phyloP scores from a whole-genome alignment of 305 asterid species.

The Plantago coronopus region DNA sequence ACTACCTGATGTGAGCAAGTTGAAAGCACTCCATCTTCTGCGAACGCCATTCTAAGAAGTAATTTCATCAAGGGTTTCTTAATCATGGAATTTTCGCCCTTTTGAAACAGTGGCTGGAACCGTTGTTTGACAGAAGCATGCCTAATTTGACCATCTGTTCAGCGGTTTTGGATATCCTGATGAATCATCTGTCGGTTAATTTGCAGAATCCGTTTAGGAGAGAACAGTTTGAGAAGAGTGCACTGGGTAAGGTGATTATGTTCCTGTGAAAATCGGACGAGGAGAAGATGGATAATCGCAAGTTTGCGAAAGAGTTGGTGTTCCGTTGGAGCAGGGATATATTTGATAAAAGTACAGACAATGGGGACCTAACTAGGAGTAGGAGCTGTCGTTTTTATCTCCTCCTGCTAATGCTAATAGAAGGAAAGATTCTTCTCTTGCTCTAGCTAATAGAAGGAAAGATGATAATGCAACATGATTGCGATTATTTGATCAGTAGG shows the following conservation, averaged over 20 bases:
- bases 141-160: constrained; percentile 81
- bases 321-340: constrained; percentile 56
- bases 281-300: constrained; percentile 79
- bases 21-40: constrained; percentile 73
- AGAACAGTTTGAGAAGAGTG: constrained; percentile 82
- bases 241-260: constrained; percentile 91
- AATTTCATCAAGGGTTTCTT: constrained; percentile 75
- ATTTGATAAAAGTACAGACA: not conserved
- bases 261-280: constrained; percentile 72
- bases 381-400: too few species aligned
- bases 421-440: too few species aligned
- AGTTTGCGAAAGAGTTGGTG: constrained; percentile 91
- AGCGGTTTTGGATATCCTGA: constrained; percentile 14
- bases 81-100: constrained; percentile 22
- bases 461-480: constrained; percentile 21
- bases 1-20: constrained; percentile 78
- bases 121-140: constrained; percentile 93
- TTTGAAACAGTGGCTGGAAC: constrained; percentile 89
- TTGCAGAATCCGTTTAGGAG: constrained; percentile 66
- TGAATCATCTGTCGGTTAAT: constrained; percentile 84
- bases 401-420: too few species aligned
- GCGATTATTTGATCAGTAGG: constrained; percentile 14
- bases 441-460: constrained; percentile 44
- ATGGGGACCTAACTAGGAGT: constrained; percentile 2
- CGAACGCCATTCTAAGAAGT: constrained; percentile 82